Evolutionary conservation across 805 yeast genomes (phyloP), one percentile per base, ranked within the genome.

Genomic region (Zygotorulaspora chibaensis): DNA sequence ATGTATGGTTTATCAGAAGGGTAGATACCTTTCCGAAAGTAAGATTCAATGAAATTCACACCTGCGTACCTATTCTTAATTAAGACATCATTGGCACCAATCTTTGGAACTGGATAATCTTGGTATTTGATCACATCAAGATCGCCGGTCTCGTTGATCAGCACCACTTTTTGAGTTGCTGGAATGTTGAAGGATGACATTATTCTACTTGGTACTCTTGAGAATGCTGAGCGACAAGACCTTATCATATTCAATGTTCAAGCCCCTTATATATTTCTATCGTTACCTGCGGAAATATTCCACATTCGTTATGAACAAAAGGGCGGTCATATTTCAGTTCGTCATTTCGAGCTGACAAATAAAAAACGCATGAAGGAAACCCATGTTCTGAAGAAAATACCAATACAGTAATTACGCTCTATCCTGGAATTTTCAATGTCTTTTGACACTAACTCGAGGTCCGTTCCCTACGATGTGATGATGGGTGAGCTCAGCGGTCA

Each of bases 1-100:
- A 78, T 67, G 51, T 71, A 74, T 0, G 98, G 97, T 39, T 67
- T 61, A 25, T 67, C 58, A 11, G 71, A 57, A 7, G 87, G 84
- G 59, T 90, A 90, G 4, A 84, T 57, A 3, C 96, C 96, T 41
- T 69, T 76, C 59, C 96, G 77, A 70, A 85, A 87, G 67, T 89
- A 90, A 3, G 80, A 72, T 58, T 90, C 97, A 53, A 88, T 84
- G 70, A 77, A 85, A 57, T 88, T 88, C 57, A 88, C 69, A 28
- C 98, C 98, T 10, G 89, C 74, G 55, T 77, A 88, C 45, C 70
- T 73, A 72, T 84, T 86, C 66, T 84, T 83, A 59, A 90, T 72
- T 39, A 90, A 70, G 9, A 90, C 61, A 49, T 87, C 87, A 42
- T 74, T 71, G 2, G 70, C 73, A 4, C 67, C 27, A 42, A 83